Conservation (phyloP, 129 eudicot species). For the Pulicaria dysenterica region DNA sequence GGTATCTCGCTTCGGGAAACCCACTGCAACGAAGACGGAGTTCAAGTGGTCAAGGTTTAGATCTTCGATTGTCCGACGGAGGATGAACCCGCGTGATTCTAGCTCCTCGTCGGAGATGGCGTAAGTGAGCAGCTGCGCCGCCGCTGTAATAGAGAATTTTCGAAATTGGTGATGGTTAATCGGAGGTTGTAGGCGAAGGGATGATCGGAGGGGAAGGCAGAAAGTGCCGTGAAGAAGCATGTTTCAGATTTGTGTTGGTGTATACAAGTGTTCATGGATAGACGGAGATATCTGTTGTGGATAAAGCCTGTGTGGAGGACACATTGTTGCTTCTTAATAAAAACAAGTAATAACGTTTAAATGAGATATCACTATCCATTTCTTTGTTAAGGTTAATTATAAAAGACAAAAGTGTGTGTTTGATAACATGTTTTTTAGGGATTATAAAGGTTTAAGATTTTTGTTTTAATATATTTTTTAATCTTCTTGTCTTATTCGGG, state of each 20-base stretch:
- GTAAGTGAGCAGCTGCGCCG: conserved; percentile 29
- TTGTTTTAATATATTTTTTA: no score
- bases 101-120: conserved; percentile 68
- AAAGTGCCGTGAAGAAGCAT: conserved; percentile 58
- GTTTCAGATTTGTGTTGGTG: conserved; percentile 23
- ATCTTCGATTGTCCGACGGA: conserved; percentile 55
- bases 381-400: no score
- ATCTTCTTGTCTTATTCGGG: no score
- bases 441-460: no score
- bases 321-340: no score
- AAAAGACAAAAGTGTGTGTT: no score
- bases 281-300: conserved; percentile 11
- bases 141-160: conserved; percentile 30
- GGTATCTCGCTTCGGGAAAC: conserved; percentile 84
- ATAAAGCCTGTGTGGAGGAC: conserved; percentile 20
- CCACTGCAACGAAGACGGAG: conserved; percentile 84
- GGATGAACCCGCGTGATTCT: conserved; percentile 63
- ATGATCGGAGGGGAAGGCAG: conserved; percentile 46
- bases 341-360: no score
- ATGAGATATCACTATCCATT: no score
- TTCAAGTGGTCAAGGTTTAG: conserved; percentile 86
- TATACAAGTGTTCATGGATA: conserved; percentile 5
- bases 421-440: no score
- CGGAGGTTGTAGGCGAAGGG: conserved; percentile 24
- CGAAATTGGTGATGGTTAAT: conserved; percentile 26